Evolutionary conservation across 768 basidiomycete genomes (phyloP), one percentile per base, ranked within the genome.

Genomic region (Rhodotorula kratochvilovae): DNA sequence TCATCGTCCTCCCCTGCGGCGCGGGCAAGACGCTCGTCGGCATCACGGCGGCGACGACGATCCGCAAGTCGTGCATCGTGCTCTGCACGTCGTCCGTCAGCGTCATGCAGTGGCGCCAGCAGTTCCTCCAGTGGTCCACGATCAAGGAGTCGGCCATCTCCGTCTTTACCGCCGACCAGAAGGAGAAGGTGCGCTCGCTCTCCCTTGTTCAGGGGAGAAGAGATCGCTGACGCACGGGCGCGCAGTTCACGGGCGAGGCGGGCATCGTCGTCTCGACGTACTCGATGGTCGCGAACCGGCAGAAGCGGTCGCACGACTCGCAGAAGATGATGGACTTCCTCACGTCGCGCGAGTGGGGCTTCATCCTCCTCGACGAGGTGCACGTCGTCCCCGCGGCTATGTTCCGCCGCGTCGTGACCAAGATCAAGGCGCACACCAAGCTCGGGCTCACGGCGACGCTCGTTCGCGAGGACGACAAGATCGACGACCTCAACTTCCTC

Each of bases 291-390:
- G 95, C 96, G 42, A 97, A 97, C 80, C 96, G 92, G 5, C 91
- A 93, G 78, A 96, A 97, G 80, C 87, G 96, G 75, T 96, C 96
- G n/a, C 92, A 98, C 79, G 93, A 95, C 79, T 91, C 96, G 27
- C 93, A 96, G 83, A 96, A 98, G 84, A 97, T 98, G 91, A 99
- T 99, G 96, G 94, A 99, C 76, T 99, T 98, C 79, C 81, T 99
- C 56, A 92, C 92, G 39, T 93, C 92, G n/a, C 84, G 95, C 64
- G 96, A 99, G 81, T 99, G 96, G 96, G 96, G 96, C 16, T 97
- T 97, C 81, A 90, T 99, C 73, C 84, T 99, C 29, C 84, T 99
- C 54, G 96, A 99, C 78, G 96, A 99, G 82, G 96, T 98, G 29
- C 96, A 99, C 80, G 96, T 99, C 73, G 96, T 97, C 10, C 96